Percentiles rank a stretch among this genome's conserved stretches.
These are phyloP conservation scores for Boletus subcaerulescens DNA, from an alignment of 768 basidiomycete species.

Conservation along the genomic window DNA sequence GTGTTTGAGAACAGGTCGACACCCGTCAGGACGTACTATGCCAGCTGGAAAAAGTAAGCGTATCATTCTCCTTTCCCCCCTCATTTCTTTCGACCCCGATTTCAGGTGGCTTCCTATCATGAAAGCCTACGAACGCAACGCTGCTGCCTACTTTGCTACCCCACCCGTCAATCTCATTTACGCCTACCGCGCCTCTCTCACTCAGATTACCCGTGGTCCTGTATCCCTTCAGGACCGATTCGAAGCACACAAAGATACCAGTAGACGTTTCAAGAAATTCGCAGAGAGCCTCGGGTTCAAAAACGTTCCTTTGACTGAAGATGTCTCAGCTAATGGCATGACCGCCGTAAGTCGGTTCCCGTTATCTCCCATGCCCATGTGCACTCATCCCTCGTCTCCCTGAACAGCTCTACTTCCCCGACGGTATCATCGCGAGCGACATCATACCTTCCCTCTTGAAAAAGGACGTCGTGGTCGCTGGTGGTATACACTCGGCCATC, in stretches of 20 bases:
- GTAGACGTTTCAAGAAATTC: slow-evolving; percentile 64
- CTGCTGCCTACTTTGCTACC: slow-evolving; percentile 89
- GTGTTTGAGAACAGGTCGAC: slow-evolving; percentile 28
- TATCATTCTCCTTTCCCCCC: neutral
- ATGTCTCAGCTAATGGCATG: slow-evolving; percentile 89
- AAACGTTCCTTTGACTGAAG: slow-evolving; percentile 60
- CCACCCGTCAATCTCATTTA: slow-evolving; percentile 94
- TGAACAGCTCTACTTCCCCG: slow-evolving; percentile 74
- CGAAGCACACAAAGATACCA: slow-evolving; percentile 66
- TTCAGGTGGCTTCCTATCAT: slow-evolving; percentile 88
- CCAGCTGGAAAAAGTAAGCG: slow-evolving; percentile 78
- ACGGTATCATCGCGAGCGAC: slow-evolving; percentile 73
- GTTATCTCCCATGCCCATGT: too few relatives aligned
- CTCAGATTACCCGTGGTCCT: slow-evolving; percentile 57
- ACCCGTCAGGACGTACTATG: slow-evolving; percentile 78
- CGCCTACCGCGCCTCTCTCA: slow-evolving; percentile 82
- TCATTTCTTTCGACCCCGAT: neutral
- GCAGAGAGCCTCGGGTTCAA: slow-evolving; percentile 67
- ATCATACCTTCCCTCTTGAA: slow-evolving; percentile 71
- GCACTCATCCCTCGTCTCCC: neutral
- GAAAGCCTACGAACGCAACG: slow-evolving; percentile 84
- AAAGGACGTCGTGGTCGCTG: slow-evolving; percentile 78
- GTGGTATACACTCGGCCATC: slow-evolving; percentile 79
- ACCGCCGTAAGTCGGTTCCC: slow-evolving; percentile 56
- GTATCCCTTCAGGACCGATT: slow-evolving; percentile 79